Base-by-base conservation (phyloP, 208 protist species). In the Crithidia sp. region DNA sequence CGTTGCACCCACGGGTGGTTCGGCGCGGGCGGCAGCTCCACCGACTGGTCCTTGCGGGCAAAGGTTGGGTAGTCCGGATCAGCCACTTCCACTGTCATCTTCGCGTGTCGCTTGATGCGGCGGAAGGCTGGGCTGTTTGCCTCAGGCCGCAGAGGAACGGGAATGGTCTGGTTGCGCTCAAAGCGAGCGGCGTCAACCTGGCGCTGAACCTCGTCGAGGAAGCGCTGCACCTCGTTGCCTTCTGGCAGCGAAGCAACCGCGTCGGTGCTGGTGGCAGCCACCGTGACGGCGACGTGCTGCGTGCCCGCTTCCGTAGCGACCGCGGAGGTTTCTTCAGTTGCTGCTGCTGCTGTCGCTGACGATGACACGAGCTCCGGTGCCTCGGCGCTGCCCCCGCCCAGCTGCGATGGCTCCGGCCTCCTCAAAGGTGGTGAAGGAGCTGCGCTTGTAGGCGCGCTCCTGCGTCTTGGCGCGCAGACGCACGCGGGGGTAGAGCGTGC, bases 1-100 rank as follows among this genome's bases (percentile, higher is more conserved):
- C 85, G 80, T 41, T 54, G 54, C 55, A 95, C 82, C 90, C 92
- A 96, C 63, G 92, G 92, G 66, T 96, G 92, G 71, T 58, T 45
- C 13, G 57, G 47, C 14, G 90, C 56, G 3, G 87, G 87, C 36
- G 88, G 90, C 28, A 90, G 71, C 74, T 74, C 60, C 43, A 91
- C 74, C 40, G 74, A 73, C n/a, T 79, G 71, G 50, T 95, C 88
- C 8, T 73, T 77, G 14, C 90, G 88, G 14, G 56, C 64, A 77
- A 92, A 93, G 10, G 63, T 77, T 2, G 88, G 89, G 69, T 81
- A 83, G 59, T 91, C 86, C 2, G 73, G 74, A 28, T 95, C 83
- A 1, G 67, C 74, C 57, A 71, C 63, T 9, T 71, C 81, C 5
- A 92, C 71, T 37, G 85, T 69, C 71, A 90, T 80, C 66, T 85